Evolutionary conservation across 176 grass and related monocot genomes (phyloP).

Genomic region (Ananas comosus): DNA sequence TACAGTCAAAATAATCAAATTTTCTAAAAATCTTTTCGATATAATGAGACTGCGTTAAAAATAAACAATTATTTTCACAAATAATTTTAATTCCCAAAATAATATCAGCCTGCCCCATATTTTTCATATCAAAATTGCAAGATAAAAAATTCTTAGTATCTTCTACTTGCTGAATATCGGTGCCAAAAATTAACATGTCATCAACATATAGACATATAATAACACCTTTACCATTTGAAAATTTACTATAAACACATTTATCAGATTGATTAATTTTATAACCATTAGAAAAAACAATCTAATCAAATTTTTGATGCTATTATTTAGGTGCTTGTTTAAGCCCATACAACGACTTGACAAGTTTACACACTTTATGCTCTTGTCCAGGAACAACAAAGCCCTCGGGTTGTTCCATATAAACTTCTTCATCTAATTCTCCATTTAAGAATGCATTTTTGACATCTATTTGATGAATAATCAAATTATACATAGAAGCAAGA

Average conservation of each 20-base stretch:
- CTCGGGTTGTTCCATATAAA: too few relatives aligned
- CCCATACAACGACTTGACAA: too few relatives aligned
- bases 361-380: too few relatives aligned
- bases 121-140: neutral
- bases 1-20: too few relatives aligned
- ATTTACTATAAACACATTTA: neutral
- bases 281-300: neutral
- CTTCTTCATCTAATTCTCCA: too few relatives aligned
- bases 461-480: too few relatives aligned
- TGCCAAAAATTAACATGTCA: neutral
- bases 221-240: neutral
- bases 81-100: neutral
- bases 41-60: neutral
- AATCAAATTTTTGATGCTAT: too few relatives aligned
- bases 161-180: neutral
- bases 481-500: too few relatives aligned
- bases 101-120: neutral
- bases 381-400: too few relatives aligned
- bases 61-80: neutral
- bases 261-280: neutral
- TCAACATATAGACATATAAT: neutral
- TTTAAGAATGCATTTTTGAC: too few relatives aligned
- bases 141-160: neutral
- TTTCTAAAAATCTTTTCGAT: too few relatives aligned
- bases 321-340: too few relatives aligned